Evolutionary conservation across 208 protist species (phyloP), one percentile per base, ranked within the genome.

Genomic region (Leptomonas seymouri): DNA sequence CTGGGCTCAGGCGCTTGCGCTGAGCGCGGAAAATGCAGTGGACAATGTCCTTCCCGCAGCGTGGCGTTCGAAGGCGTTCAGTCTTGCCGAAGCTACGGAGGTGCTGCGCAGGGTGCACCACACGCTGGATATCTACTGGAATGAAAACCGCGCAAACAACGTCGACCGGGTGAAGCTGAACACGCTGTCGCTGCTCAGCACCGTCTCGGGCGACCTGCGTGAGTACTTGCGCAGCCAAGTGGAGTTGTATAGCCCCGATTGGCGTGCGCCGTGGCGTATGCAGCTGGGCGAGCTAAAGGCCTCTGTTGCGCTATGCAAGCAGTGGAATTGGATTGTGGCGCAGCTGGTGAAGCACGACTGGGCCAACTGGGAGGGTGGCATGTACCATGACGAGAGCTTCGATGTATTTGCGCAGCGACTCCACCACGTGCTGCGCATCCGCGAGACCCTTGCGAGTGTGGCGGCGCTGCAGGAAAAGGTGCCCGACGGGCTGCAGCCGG

Each of bases 21-120:
- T 76, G 15, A 91, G 85, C 76, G 78, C 76, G 16, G 76, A 63
- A 41, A 77, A 68, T 21, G 65, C 83, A n/a, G 75, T 94, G 25
- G 93, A 94, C 65, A 70, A 57, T 42, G 87, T 90, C 64, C 82
- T 97, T 27, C 93, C 93, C 4, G 45, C 82, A 9, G 77, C 84
- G 63, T 97, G 93, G 90, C 87, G 90, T 34, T 82, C 86, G 46
- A 93, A 93, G 76, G 72, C 88, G 20, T 95, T 97, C 66, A 80
- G 58, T 27, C 71, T 97, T 20, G 39, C 73, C 5, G 93, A 97
- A 65, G 83, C 87, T 2, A 54, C 64, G 20, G 90, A 95, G 64
- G 86, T 94, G 62, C 76, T 97, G 41, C 68, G 84, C 31, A 62
- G 82, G 55, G 93, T 95, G 30, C 78, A 94, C 67, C 42, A 62